Evolutionary conservation across 208 protist genomes (phyloP).

Genomic region (Lotmaria passim): DNA sequence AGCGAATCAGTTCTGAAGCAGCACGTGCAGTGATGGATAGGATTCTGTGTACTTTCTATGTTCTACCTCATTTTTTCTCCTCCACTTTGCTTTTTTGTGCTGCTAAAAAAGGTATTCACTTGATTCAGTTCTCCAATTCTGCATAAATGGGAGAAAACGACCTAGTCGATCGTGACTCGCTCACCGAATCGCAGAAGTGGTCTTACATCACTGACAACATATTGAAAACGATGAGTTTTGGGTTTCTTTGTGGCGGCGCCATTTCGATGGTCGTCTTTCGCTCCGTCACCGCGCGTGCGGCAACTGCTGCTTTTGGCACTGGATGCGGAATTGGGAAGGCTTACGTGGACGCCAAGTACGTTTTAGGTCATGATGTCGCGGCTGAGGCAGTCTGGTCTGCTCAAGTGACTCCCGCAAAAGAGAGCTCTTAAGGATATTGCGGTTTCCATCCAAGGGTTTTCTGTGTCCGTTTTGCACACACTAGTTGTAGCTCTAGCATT

Average conservation of each 20-base stretch:
- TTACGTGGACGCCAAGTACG: slow-evolving; percentile 86
- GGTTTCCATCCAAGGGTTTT: background rate
- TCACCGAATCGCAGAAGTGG: slow-evolving; percentile 87
- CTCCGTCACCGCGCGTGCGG: slow-evolving; percentile 55
- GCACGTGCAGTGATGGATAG: background rate
- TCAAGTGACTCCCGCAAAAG: slow-evolving; percentile 43
- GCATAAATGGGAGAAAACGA: slow-evolving; percentile 22
- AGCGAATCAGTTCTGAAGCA: background rate
- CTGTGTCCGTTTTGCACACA: slow-evolving; percentile 3
- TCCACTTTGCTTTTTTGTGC: background rate
- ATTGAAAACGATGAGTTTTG: slow-evolving; percentile 74
- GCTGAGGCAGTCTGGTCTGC: slow-evolving; percentile 74
- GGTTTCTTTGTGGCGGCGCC: slow-evolving; percentile 69
- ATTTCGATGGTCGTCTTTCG: slow-evolving; percentile 73
- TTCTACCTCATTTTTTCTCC: background rate
- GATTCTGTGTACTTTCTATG: background rate
- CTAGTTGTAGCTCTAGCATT: slow-evolving; percentile 21
- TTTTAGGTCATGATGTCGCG: slow-evolving; percentile 81
- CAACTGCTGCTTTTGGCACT: slow-evolving; percentile 66
- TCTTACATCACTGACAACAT: slow-evolving; percentile 79
- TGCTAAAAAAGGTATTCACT: background rate
- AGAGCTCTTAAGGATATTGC: slow-evolving; percentile 1
- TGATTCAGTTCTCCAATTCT: background rate
- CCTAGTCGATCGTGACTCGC: slow-evolving; percentile 58
- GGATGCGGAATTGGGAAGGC: slow-evolving; percentile 85